Base-by-base conservation (phyloP, 805 yeast species). In the Saturnispora hagleri region DNA sequence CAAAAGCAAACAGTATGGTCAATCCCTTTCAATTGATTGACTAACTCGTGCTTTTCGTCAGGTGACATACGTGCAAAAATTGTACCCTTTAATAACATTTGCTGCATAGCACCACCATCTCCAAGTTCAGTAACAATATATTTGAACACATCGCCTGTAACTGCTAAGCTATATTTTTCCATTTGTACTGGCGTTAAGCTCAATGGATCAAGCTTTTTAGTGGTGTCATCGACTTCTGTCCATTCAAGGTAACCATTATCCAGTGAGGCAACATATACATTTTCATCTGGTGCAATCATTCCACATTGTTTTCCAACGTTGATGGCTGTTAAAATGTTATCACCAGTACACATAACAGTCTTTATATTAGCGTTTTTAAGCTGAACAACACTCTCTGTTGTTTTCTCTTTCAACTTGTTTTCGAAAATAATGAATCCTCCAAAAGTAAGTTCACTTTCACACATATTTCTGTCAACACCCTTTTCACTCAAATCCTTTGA, bases 31-130 rank as follows among this genome's bases (percentile, higher is more conserved):
- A 93, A 70, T 63, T 85, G 88, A 60, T 86, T 90, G 35, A 93
- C 97, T 46, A 93, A 73, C 68, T 93, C 99, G 66, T 93, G 97
- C 63, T 93, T 93, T 66, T 93, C 99, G 67, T 95, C 99, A 0
- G 99, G 99, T 0, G 98, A 90, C 99, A 93, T 93, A 57, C 99
- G 75, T 0, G 99, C 98, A 70, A 83, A 93, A 4, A 93, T 79
- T 44, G 82, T 78, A 53, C 89, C 81, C 55, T 78, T 81, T 71
- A 89, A 71, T 51, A 93, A 73, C 64, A 93, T 75, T 26, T 71
- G 73, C 46, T 78, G 78, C 41, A 76, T 77, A 48, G 60, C 58
- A 26, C 61, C 64, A 44, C 57, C 54, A 31, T 70, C 70, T 46
- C 77, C 72, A 36, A 79, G 63, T 49, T 75, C 79, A 3, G 80